Evolutionary conservation across 2,329 filamentous ascomycete species (phyloP), one percentile per base, ranked within the genome.

Genomic region (Grosmannia penicillata): DNA sequence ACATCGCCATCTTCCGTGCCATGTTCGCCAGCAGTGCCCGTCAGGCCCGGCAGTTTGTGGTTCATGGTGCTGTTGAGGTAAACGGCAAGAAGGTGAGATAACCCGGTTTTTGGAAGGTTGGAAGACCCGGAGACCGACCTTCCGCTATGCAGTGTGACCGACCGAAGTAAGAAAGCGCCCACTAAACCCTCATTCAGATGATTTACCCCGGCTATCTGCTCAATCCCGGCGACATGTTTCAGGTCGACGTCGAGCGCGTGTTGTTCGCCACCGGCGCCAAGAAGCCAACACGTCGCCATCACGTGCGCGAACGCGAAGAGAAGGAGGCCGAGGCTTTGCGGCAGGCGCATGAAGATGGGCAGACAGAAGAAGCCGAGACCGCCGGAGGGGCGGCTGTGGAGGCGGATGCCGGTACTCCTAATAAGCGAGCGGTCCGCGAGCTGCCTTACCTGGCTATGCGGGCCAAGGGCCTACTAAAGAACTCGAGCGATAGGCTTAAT

Each of bases 201-300:
- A 69, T 72, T 46, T 83, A 91, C 54, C 87, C 91, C 8, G 82
- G 85, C 39, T 98, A 98, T 58, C 77, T 86, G 47, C 72, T 98
- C 28, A 98, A 98, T 58, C 93, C 91, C 3, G 91, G 91, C 49
- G 91, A 98, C 57, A 84, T 98, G 76, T 98, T 98, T 68, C 85
- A 93, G 56, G 89, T 98, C 50, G 82, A 95, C 17, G 70, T 82
- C 26, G 84, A 94, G 28, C 76, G 79, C 49, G 91, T 98, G 40
- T 70, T 98, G 59, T 87, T 72, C 51, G 89, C 84, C 25, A 94
- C 87, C 1, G 91, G 91, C 42, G 69, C 72, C 21, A 71, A 73
- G 35, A 91, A 86, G 59, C 58, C 68, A 45, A 45, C 37, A 28
- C 28, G 47, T 31, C 32, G 37, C 23, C 40, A 40, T 32, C 34